A percentile compares a stretch with the other conserved stretches of the same genome.
These are phyloP conservation scores for Lachnellula cervina DNA, from an alignment of 2,329 filamentous ascomycete species.

Conservation along the genomic window DNA sequence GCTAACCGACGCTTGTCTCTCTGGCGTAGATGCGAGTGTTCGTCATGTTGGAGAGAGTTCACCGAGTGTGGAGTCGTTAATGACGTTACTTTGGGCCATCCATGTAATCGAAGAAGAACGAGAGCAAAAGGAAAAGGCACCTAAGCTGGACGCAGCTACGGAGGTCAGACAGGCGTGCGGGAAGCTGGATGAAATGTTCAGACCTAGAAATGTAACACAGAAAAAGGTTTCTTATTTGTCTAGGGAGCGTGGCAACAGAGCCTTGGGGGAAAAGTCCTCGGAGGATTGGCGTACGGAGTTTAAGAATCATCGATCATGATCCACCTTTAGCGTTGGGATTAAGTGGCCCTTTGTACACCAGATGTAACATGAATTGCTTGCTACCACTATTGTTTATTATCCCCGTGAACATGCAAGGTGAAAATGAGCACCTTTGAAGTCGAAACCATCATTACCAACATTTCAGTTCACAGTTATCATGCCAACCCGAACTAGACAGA, in stretches of 20 bases:
- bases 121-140: constrained; percentile 15
- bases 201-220: constrained; percentile 13
- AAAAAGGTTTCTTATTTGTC: constrained; percentile 13
- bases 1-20: constrained; percentile 29
- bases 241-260: constrained; percentile 5
- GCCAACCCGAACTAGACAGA: too few species aligned
- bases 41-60: constrained; percentile 19
- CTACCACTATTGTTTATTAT: not conserved
- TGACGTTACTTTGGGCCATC: constrained; percentile 32
- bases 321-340: constrained; percentile 12
- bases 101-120: constrained; percentile 26
- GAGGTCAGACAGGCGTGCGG: constrained; percentile 25
- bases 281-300: constrained; percentile 28
- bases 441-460: too few species aligned
- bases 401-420: not conserved
- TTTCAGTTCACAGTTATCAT: too few species aligned
- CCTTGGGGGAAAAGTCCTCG: constrained; percentile 26
- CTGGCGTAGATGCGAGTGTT: constrained; percentile 24
- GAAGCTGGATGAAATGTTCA: constrained; percentile 27
- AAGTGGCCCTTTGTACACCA: constrained; percentile 14
- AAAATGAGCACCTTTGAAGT: too few species aligned
- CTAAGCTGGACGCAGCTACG: constrained; percentile 26
- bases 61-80: constrained; percentile 29
- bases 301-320: constrained; percentile 8
- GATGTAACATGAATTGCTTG: constrained; percentile 13